Base-by-base conservation (phyloP, 1,139 yeast genomes). In the Arxiozyma slooffiae region DNA sequence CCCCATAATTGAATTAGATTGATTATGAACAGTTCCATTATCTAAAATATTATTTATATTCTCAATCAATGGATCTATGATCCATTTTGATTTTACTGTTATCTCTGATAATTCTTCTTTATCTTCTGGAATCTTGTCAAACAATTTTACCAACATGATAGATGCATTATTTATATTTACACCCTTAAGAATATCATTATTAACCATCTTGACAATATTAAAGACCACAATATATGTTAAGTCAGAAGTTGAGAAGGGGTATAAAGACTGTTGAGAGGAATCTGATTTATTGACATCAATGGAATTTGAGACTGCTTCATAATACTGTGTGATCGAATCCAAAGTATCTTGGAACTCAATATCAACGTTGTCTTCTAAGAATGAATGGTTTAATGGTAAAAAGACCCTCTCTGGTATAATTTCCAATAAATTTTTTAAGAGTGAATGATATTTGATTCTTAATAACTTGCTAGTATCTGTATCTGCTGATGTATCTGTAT, bases 361-460 rank as follows among this genome's bases (percentile, higher is more conserved):
- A 2, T 47, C 49, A 21, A 62, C 58, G 11, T 55, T 39, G 38
- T 52, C 50, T 18, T 60, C 49, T 1, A 64, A 54, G 4, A 68
- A 63, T 0, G 75, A 68, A 50, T 71, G 73, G 39, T 72, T 73
- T 22, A 76, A 58, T 0, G 82, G 79, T 2, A 75, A 60, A 55
- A 75, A 76, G 1, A 85, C 81, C 46, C 85, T 70, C 45, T 76
- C 79, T 0, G 94, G 86, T 21, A 82, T 75, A 47, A 79, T 63
- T 20, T 71, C 69, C 6, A 79, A 65, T 8, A 78, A 59, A 3
- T 61, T 58, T n/a, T 71, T 58, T 62, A 76, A 69, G 2, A 67
- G 54, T 0, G 50, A 50, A 24, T 59, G 55, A 1, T 48, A 39
- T 14, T 49, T 36, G 17, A 30, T 22, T 21, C 37, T 43, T 17